phyloP scores from a whole-genome alignment of 306 rosid species.

The Parietaria judaica region DNA sequence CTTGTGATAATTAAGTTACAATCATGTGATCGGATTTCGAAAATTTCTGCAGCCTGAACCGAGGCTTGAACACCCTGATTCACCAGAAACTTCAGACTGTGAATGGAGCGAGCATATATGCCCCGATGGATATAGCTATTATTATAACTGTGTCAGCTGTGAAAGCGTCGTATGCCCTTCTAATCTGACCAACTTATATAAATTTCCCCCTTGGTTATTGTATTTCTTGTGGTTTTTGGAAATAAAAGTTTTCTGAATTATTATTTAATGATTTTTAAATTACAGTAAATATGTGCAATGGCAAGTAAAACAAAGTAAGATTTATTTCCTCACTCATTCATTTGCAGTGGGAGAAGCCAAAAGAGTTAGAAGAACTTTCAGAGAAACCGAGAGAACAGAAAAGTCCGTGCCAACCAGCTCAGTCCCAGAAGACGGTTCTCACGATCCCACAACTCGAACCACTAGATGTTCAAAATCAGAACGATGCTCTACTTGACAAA shows the following conservation, averaged over 20 bases:
- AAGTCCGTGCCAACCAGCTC: conserved; percentile 26
- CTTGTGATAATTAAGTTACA: too few species aligned
- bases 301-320: too few species aligned
- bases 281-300: too few species aligned
- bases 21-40: background rate
- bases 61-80: conserved; percentile 30
- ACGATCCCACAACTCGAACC: conserved; percentile 33
- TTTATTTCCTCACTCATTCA: background rate
- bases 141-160: conserved; percentile 61
- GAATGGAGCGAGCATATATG: conserved; percentile 92
- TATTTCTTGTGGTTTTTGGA: background rate
- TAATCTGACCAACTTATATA: background rate
- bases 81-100: conserved; percentile 46
- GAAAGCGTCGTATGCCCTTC: conserved; percentile 69
- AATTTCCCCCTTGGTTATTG: background rate
- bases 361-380: conserved; percentile 58
- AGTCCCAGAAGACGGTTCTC: conserved; percentile 26
- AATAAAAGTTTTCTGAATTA: background rate
- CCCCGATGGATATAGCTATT: conserved; percentile 78
- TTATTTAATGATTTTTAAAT: background rate
- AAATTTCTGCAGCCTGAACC: conserved; percentile 28
- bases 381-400: conserved; percentile 39
- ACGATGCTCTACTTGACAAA: conserved; percentile 22
- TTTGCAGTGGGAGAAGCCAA: conserved; percentile 87
- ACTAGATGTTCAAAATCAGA: conserved; percentile 32